Evolutionary conservation across 2,329 filamentous ascomycete genomes (phyloP).

Genomic region (Exserohilum turcica): DNA sequence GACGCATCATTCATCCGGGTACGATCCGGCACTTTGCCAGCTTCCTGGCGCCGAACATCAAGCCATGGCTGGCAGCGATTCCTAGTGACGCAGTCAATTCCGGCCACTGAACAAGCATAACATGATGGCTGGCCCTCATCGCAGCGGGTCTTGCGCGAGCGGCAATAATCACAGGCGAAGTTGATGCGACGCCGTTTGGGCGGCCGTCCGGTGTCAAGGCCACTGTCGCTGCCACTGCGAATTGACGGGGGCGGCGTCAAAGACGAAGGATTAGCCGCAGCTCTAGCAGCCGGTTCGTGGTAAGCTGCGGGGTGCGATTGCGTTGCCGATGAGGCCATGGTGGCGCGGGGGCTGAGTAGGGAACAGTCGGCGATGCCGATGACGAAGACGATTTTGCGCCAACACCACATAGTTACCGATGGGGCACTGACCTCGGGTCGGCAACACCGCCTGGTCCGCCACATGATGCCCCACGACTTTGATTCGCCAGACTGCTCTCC

Average conservation of each 20-base stretch:
- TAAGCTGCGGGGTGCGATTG: background rate
- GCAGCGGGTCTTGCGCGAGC: background rate
- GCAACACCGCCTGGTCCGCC: background rate
- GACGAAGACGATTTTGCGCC: background rate
- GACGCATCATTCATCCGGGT: background rate
- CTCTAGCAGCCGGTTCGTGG: background rate
- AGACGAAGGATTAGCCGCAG: background rate
- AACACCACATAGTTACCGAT: background rate
- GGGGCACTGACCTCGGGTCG: background rate
- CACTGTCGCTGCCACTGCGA: background rate
- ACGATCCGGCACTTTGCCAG: background rate
- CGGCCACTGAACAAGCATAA: background rate
- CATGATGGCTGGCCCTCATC: background rate
- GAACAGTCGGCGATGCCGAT: background rate
- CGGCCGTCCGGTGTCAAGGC: background rate
- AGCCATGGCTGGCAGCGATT: background rate
- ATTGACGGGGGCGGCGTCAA: background rate
- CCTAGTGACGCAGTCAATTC: background rate
- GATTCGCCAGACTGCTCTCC: background rate
- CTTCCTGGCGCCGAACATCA: background rate
- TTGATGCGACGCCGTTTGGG: background rate
- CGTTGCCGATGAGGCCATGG: background rate
- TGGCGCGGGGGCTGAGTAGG: background rate
- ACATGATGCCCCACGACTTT: background rate
- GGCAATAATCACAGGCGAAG: background rate